Evolutionary conservation across 306 rosid species (phyloP), one percentile per base, ranked within the genome.

Genomic region (Sphenostylis stenocarpa): DNA sequence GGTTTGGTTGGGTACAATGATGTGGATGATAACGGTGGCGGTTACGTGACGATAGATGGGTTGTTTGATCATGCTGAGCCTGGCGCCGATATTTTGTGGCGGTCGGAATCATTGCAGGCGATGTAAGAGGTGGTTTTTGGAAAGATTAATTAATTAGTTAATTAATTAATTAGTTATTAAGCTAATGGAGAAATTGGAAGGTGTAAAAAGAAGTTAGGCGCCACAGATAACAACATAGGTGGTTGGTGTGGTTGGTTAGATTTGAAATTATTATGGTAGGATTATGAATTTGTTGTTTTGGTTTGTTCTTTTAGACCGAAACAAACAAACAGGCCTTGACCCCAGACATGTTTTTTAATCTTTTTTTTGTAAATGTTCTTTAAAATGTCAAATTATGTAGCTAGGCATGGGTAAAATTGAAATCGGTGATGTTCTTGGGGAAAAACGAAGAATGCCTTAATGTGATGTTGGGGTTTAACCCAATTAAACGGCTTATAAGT

Each of bases 11-110:
- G 72, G 26, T 53, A 79, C 70, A 31, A 47, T 49, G 20, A 49
- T 41, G 19, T 28, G 1, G 62, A 52, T 0, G 55, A 58, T 3
- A 66, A 68, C 52, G 57, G 38, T 6, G 70, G 69, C 4, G 83
- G 78, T 11, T 90, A 79, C 71, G 89, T 87, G n/a, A 70, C 92
- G 8, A 77, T 89, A 6, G 96, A 87, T 5, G 88, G 98, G 12
- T 82, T 93, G 86, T 93, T 93, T 72, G 92, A 93, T 48, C 65
- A 82, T 23, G n/a, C 84, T 0, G 93, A 89, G 4, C 44, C 79
- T 1, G 60, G 58, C 0, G 65, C 67, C 1, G 84, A 77, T 49
- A 51, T 78, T 21, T 67, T 82, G 80, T 91, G 92, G 88, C 82
- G 88, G 58, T 80, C 86, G 17, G 89, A 91, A 76, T 87, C 92